These are phyloP conservation scores for Penstemon eatonii DNA, from an alignment of 257 asterid genomes.

Conservation along the genomic window DNA sequence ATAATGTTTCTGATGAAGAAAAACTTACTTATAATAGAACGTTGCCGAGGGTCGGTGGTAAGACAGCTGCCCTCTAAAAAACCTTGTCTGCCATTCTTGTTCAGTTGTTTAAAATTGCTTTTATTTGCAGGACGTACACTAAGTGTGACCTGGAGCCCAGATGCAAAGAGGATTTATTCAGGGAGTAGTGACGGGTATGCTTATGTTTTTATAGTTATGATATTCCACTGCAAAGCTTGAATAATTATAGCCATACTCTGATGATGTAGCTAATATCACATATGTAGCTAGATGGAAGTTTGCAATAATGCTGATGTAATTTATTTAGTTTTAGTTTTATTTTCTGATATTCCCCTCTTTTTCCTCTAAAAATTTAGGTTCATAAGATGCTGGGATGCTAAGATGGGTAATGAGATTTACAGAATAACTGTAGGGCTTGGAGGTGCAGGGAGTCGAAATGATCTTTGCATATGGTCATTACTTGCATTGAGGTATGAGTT, in stretches of 20 bases:
- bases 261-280: conserved; percentile 3
- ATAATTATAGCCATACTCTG: not conserved
- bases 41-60: conserved; percentile 89
- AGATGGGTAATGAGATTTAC: conserved; percentile 61
- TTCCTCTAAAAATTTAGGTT: conserved; percentile 38
- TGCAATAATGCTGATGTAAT: not conserved
- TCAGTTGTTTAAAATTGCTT: conserved; percentile 18
- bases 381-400: conserved; percentile 90
- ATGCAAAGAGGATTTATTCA: conserved; percentile 69
- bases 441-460: conserved; percentile 64
- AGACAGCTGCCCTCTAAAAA: conserved; percentile 44
- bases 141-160: conserved; percentile 88
- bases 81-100: not conserved
- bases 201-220: conserved; percentile 13
- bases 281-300: not conserved
- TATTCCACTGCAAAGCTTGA: not conserved
- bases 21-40: conserved; percentile 53
- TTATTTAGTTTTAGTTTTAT: not conserved
- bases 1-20: conserved; percentile 42
- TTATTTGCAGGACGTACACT: conserved; percentile 60
- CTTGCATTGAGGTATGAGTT: conserved; percentile 67
- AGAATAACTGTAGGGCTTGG: conserved; percentile 82
- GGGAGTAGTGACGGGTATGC: conserved; percentile 95
- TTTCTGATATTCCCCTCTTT: conserved; percentile 11
- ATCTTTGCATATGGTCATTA: conserved; percentile 84